Evolutionary conservation across 805 yeast genomes (phyloP).

Genomic region (Candida nitratophila): DNA sequence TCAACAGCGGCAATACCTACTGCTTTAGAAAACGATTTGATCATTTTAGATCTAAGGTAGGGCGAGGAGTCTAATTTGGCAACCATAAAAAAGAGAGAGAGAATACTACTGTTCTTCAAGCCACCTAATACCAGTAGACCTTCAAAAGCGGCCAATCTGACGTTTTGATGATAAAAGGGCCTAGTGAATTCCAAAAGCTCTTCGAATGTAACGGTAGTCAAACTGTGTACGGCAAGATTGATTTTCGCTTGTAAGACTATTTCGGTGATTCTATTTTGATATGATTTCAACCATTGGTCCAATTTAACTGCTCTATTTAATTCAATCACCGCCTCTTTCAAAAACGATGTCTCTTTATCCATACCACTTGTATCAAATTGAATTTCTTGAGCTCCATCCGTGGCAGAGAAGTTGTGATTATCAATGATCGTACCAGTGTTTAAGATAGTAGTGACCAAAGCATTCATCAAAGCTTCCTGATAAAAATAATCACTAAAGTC

Average conservation of each 20-base stretch:
- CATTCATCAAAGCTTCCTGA: slow-evolving; percentile 46
- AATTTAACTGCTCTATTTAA: slow-evolving; percentile 68
- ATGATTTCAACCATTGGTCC: slow-evolving; percentile 84
- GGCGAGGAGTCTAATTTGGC: slow-evolving; percentile 50
- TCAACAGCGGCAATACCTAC: slow-evolving; percentile 62
- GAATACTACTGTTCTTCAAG: slow-evolving; percentile 51
- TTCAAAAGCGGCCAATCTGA: slow-evolving; percentile 62
- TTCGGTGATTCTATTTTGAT: slow-evolving; percentile 46
- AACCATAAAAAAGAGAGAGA: slow-evolving; percentile 55
- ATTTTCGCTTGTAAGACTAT: slow-evolving; percentile 56
- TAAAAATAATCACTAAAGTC: slow-evolving; percentile 68
- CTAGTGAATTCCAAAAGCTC: slow-evolving; percentile 50
- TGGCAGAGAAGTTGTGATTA: slow-evolving; percentile 15
- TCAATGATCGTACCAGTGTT: slow-evolving; percentile 17
- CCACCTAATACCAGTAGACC: slow-evolving; percentile 74
- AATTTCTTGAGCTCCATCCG: slow-evolving; percentile 3
- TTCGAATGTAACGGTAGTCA: slow-evolving; percentile 43
- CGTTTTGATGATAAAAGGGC: slow-evolving; percentile 37
- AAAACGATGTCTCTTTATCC: slow-evolving; percentile 25
- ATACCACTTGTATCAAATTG: background rate
- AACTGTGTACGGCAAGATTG: slow-evolving; percentile 47
- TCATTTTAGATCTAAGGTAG: slow-evolving; percentile 42
- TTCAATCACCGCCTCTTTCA: slow-evolving; percentile 51
- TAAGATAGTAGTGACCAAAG: slow-evolving; percentile 35
- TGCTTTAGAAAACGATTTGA: slow-evolving; percentile 39